phyloP scores from a whole-genome alignment of 2,329 filamentous ascomycete species.

The Cyphellophora attinorum region DNA sequence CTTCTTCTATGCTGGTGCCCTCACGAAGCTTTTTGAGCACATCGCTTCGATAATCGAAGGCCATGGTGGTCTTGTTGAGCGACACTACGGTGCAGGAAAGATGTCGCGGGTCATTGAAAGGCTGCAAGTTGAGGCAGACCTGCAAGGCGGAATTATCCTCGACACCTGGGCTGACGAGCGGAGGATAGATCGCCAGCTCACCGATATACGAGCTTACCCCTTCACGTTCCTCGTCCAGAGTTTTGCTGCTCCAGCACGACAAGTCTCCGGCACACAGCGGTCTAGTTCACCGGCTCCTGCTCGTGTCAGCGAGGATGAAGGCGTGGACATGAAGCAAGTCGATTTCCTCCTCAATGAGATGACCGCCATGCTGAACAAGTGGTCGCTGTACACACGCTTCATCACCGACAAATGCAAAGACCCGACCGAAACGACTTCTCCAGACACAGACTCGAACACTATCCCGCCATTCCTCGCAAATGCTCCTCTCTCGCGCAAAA shows the following conservation, averaged over 20 bases:
- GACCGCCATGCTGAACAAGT: constrained; percentile 82
- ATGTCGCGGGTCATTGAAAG: constrained; percentile 93
- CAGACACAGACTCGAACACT: constrained; percentile 46
- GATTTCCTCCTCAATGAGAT: constrained; percentile 81
- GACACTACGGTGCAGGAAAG: constrained; percentile 84
- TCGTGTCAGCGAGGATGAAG: constrained; percentile 72
- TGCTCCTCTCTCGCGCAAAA: constrained; percentile 72
- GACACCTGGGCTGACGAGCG: constrained; percentile 94
- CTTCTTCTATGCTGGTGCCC: constrained; percentile 82
- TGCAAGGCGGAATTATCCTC: constrained; percentile 89
- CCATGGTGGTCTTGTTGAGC: constrained; percentile 81
- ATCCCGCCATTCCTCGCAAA: constrained; percentile 67
- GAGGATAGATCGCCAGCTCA: constrained; percentile 72
- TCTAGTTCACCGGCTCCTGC: constrained; percentile 67
- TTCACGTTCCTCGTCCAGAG: constrained; percentile 96
- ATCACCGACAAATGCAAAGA: constrained; percentile 74
- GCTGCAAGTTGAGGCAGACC: constrained; percentile 86
- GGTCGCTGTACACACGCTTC: constrained; percentile 88
- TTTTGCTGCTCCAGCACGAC: constrained; percentile 65
- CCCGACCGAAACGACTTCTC: constrained; percentile 26
- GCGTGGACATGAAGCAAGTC: constrained; percentile 93
- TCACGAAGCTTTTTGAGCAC: constrained; percentile 92
- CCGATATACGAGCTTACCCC: constrained; percentile 93
- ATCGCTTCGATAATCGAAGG: constrained; percentile 94
- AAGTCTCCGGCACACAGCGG: constrained; percentile 52